A percentile compares a stretch with the other conserved stretches of the same genome.
These are phyloP conservation scores for Rhododendron griersonianum DNA, from an alignment of 148 eudicot species.

Conservation along the genomic window DNA sequence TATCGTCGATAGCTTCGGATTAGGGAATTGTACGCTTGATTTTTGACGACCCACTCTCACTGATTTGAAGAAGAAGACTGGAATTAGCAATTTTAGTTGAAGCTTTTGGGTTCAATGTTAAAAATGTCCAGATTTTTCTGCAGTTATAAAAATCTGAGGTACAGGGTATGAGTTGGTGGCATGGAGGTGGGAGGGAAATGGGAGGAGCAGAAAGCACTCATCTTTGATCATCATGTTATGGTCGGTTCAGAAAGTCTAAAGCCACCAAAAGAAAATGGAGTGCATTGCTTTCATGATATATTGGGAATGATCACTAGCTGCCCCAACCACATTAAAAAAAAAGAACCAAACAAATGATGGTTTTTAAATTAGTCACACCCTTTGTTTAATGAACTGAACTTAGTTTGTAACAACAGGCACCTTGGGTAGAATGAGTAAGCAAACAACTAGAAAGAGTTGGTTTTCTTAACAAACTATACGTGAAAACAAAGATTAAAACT, in stretches of 20 bases:
- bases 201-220: conserved; percentile 15
- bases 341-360: background rate
- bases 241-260: conserved; percentile 18
- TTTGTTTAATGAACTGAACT: background rate
- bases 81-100: background rate
- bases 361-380: background rate
- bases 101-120: background rate
- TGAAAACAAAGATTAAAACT: conserved; percentile 1
- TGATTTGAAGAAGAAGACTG: background rate
- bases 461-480: conserved; percentile 11
- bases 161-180: background rate
- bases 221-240: conserved; percentile 10
- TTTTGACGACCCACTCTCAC: background rate
- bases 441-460: conserved; percentile 5
- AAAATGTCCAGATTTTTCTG: background rate
- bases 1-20: background rate
- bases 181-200: conserved; percentile 3
- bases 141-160: background rate
- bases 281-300: conserved; percentile 34
- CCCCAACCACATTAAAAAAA: conserved; percentile 2
- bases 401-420: conserved; percentile 4
- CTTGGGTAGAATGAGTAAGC: background rate
- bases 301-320: background rate
- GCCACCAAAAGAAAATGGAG: conserved; percentile 12
- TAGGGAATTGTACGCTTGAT: background rate